Conservation (phyloP, 805 yeast genomes). For the Torulaspora maleeae region DNA sequence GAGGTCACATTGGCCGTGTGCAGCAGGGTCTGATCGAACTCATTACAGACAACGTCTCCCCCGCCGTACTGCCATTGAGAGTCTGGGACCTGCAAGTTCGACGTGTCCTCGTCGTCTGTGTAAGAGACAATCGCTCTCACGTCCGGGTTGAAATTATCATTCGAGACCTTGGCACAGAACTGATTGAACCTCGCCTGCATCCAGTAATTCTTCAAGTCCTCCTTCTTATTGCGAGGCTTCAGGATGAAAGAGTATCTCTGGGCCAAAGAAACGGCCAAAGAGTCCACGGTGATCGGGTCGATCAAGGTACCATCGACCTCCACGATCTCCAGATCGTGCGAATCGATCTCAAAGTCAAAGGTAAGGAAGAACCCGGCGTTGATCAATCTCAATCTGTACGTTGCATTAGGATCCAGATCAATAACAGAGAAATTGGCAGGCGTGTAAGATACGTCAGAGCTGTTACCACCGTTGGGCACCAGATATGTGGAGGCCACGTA, state of each 20-base stretch:
- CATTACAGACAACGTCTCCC: slow-evolving; percentile 26
- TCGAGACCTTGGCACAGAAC: slow-evolving; percentile 36
- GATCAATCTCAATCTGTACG: slow-evolving; percentile 45
- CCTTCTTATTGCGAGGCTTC: slow-evolving; percentile 45
- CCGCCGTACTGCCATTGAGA: slow-evolving; percentile 18
- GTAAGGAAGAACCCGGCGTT: slow-evolving; percentile 51
- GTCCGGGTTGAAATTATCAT: slow-evolving; percentile 34
- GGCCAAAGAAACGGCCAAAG: slow-evolving; percentile 53
- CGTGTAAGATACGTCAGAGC: slow-evolving; percentile 25
- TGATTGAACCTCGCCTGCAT: slow-evolving; percentile 38
- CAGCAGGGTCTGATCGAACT: slow-evolving; percentile 25
- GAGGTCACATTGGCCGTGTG: slow-evolving; percentile 20
- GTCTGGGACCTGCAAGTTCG: slow-evolving; percentile 8
- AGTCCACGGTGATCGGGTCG: slow-evolving; percentile 41
- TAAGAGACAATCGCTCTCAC: slow-evolving; percentile 36
- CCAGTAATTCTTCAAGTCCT: slow-evolving; percentile 40
- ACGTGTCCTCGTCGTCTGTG: slow-evolving; percentile 6
- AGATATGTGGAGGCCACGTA: slow-evolving; percentile 24
- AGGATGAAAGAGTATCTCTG: slow-evolving; percentile 63
- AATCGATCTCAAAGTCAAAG: slow-evolving; percentile 47
- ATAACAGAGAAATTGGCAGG: slow-evolving; percentile 15
- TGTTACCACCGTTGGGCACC: slow-evolving; percentile 15
- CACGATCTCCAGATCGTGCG: slow-evolving; percentile 46
- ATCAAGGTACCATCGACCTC: slow-evolving; percentile 53
- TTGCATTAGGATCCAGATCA: slow-evolving; percentile 40